A percentile compares a stretch with the other conserved stretches of the same genome.
Conservation (phyloP, 2,329 filamentous ascomycete genomes). For the Thermothelomyces thermophilus region DNA sequence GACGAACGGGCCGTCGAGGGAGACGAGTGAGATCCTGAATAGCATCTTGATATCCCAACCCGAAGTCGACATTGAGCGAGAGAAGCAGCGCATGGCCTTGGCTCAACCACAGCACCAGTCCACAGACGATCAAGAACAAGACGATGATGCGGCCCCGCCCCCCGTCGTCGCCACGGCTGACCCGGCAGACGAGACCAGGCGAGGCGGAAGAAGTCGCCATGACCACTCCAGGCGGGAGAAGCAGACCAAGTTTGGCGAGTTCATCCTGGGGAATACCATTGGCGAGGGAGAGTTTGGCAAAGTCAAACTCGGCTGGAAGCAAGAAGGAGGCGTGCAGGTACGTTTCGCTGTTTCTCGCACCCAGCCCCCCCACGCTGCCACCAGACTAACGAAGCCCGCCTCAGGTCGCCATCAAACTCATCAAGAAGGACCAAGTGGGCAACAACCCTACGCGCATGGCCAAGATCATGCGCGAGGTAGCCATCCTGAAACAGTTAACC, state of each 20-base stretch:
- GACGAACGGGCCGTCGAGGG: slow-evolving; percentile 57
- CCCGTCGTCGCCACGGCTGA: slow-evolving; percentile 39
- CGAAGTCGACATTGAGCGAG: slow-evolving; percentile 64
- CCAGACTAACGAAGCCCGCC: background rate
- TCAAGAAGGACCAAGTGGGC: slow-evolving; percentile 83
- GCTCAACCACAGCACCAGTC: slow-evolving; percentile 40
- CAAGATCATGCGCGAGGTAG: slow-evolving; percentile 96
- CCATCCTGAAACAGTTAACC: slow-evolving; percentile 76
- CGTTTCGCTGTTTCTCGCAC: background rate
- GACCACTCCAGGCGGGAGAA: slow-evolving; percentile 59
- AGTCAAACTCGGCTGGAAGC: slow-evolving; percentile 97
- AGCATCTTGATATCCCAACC: slow-evolving; percentile 71
- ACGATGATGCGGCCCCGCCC: slow-evolving; percentile 40
- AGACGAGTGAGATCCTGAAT: slow-evolving; percentile 74
- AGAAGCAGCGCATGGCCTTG: slow-evolving; percentile 62
- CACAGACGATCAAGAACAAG: slow-evolving; percentile 40
- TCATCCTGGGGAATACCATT: slow-evolving; percentile 90
- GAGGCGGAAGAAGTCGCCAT: slow-evolving; percentile 50
- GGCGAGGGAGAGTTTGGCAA: slow-evolving; percentile 98
- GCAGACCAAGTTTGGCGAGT: slow-evolving; percentile 87
- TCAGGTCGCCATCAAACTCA: slow-evolving; percentile 94
- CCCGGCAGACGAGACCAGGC: slow-evolving; percentile 38
- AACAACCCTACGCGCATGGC: slow-evolving; percentile 82
- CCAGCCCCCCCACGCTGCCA: background rate
- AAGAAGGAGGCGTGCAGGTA: slow-evolving; percentile 81